Base-by-base conservation (phyloP, 345 rosid species). In the Sapria himalayana region DNA sequence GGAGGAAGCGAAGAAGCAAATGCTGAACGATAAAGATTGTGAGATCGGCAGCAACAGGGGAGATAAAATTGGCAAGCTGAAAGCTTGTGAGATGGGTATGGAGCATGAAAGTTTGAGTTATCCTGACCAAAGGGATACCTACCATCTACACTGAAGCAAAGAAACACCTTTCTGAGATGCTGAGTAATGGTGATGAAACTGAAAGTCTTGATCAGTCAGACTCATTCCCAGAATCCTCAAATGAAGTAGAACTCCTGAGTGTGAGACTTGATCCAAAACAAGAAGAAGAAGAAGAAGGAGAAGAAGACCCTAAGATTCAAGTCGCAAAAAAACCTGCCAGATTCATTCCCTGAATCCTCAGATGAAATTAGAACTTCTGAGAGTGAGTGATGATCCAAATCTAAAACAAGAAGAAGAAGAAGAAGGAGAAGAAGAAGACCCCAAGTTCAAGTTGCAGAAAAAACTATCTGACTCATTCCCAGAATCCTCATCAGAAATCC, bases 161-260 rank as follows among this genome's bases (percentile, higher is more conserved):
- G 71, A 91, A 76, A 54, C 99, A 80, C 69, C 73, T 91, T 12
- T 73, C 82, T 15, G 94, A 78, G 54, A 71, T 77, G 81, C 64
- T 91, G 50, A 66, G 61, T 47, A 65, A 41, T 50, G 85, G 73
- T 38, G 67, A 60, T 31, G 64, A 54, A 39, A 60, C 48, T 56
- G 54, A 39, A 4, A 63, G 52, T 46, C 49, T 57, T 59, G n/a
- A n/a, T 70, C 89, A 29, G 58, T 54, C 29, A 48, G 63, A 39
- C 69, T 55, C 22, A 45, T 43, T 27, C 74, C 78, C 1, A 77
- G 52, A 70, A 59, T 89, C 32, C 68, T 91, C n/a, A n/a, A n/a
- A n/a, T n/a, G n/a, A n/a, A n/a, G n/a, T n/a, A n/a, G n/a, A n/a
- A n/a, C n/a, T n/a, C n/a, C n/a, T n/a, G n/a, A n/a, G n/a, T n/a